Base-by-base conservation (phyloP, 495 filamentous ascomycete genomes). In the Platismatia glauca region DNA sequence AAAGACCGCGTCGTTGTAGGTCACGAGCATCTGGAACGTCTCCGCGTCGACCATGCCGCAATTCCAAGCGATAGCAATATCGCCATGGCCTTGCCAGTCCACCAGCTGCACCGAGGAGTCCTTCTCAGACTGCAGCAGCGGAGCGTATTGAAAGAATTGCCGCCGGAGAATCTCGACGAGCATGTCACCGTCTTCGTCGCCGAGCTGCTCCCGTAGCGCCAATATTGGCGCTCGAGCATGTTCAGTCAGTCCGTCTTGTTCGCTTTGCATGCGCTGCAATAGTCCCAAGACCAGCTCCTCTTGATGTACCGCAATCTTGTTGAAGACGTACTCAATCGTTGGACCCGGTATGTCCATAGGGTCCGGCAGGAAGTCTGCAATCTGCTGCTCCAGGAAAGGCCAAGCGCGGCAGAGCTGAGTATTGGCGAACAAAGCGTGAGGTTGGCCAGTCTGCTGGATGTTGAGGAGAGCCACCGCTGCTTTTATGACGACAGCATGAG, bases 21-120 rank as follows among this genome's bases (percentile, higher is more conserved):
- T 56, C 1, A 63, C 39, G 12, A 52, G 61, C 52, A 63, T 22
- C 38, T 58, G 50, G n/a, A 63, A 24, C 43, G 61, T 63, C 29
- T 63, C 61, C 37, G 52, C 52, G 22, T 63, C 61, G 7, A 63
- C 35, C 50, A 63, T 56, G 7, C 61, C 61, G 38, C 61, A 63
- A 52, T 27, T 20, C 61, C 61, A 63, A 2, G 27, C 37, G n/a
- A 61, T 52, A 0, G 43, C 29, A 4, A 24, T 11, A 13, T 61
- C 27, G 24, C n/a, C 53, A 27, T 57, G 15, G 9, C 61, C 61
- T 0, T 38, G 50, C 24, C 27, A 58, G 27, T 41, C 57, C 15
- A 58, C 16, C 13, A 37, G 13, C 37, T 58, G 57, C 20, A 58
- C 16, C 31, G 0, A 5, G 24, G 34, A 4, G 22, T 58, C 37